Conservation (phyloP, 192 early-diverging fungal genomes). For the Backusella sp. region DNA sequence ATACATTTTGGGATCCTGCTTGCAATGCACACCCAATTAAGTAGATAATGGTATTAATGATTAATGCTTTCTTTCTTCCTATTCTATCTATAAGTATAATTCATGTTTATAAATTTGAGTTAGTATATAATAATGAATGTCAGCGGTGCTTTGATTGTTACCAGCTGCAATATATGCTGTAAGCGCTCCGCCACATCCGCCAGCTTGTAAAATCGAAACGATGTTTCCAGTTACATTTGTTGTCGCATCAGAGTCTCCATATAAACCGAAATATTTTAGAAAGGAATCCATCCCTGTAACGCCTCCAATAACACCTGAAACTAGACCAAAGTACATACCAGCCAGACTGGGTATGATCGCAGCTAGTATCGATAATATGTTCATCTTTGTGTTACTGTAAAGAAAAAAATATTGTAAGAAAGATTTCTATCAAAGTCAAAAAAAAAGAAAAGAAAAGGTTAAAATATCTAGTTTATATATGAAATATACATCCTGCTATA, state of each 20-base stretch:
- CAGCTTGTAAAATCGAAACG: constrained; percentile 4
- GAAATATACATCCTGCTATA: not conserved
- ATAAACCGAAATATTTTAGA: not conserved
- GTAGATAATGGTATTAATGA: not conserved
- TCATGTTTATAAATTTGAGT: not conserved
- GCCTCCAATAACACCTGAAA: not conserved
- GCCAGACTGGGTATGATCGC: not conserved
- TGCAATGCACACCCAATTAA: constrained; percentile 1
- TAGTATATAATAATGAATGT: not conserved
- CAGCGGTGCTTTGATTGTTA: not conserved
- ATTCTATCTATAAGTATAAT: not conserved
- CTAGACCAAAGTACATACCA: not conserved
- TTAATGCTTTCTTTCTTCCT: constrained; percentile 5
- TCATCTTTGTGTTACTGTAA: not conserved
- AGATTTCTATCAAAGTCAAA: not conserved
- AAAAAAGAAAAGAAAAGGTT: not conserved
- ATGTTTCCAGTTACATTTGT: not conserved
- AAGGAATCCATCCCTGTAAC: not conserved
- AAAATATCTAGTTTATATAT: not conserved
- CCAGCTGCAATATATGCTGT: not conserved
- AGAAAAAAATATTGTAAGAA: not conserved
- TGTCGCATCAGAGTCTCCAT: not conserved
- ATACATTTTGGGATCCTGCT: not conserved
- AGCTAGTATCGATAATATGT: not conserved
- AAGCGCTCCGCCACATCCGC: constrained; percentile 3